Conservation (phyloP, 768 basidiomycete species). For the Coprinellus micaceus region DNA sequence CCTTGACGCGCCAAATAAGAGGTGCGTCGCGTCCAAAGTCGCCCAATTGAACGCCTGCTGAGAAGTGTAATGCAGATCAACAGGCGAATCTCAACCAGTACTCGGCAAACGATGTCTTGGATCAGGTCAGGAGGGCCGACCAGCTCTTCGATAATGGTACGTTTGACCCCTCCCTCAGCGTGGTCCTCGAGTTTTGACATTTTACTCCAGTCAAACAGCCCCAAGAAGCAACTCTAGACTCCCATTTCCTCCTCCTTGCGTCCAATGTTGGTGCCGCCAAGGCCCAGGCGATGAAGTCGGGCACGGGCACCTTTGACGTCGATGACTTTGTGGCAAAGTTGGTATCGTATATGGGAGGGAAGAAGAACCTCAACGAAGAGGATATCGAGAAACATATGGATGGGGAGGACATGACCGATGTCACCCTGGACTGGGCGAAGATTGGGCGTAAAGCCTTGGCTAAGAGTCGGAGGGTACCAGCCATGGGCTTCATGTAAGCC, state of each 20-base stretch:
- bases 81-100: slow-evolving; percentile 54
- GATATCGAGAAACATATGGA: slow-evolving; percentile 45
- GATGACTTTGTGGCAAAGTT: slow-evolving; percentile 86
- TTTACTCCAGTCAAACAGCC: slow-evolving; percentile 62
- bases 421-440: slow-evolving; percentile 72
- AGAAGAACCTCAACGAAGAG: slow-evolving; percentile 39
- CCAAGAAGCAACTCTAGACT: slow-evolving; percentile 88
- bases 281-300: slow-evolving; percentile 88
- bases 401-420: slow-evolving; percentile 47
- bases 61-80: too few species aligned
- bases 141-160: slow-evolving; percentile 61
- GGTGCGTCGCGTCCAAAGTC: slow-evolving; percentile 37
- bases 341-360: slow-evolving; percentile 72
- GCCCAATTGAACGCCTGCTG: neutral
- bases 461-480: slow-evolving; percentile 74
- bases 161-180: slow-evolving; percentile 4
- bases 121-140: slow-evolving; percentile 57
- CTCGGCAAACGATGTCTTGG: slow-evolving; percentile 51
- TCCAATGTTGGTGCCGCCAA: slow-evolving; percentile 80
- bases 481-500: slow-evolving; percentile 84
- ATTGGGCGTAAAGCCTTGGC: slow-evolving; percentile 83
- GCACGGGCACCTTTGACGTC: slow-evolving; percentile 83
- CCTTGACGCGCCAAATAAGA: slow-evolving; percentile 58
- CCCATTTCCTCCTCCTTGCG: slow-evolving; percentile 70
- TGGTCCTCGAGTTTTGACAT: neutral